A percentile compares a stretch with the other conserved stretches of the same genome.
phyloP scores from a whole-genome alignment of 352 stramenopile genomes.

The Globisporangium recalcitrans region DNA sequence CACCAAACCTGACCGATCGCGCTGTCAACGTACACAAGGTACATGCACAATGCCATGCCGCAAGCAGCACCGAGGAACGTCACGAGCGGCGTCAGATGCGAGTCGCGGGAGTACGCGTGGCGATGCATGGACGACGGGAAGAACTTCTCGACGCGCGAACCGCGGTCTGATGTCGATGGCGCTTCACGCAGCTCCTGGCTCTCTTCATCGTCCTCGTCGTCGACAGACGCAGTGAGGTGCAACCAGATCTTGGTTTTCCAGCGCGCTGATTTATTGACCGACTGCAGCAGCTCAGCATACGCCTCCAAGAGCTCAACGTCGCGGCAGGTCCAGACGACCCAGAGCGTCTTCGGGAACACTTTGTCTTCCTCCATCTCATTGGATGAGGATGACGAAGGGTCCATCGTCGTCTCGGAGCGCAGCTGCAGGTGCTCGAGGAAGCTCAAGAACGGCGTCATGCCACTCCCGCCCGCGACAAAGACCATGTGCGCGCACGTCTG shows the following conservation, averaged over 20 bases:
- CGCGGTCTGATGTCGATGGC: neutral
- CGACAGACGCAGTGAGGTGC: slow-evolving; percentile 29
- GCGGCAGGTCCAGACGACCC: slow-evolving; percentile 51
- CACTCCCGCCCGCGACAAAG: slow-evolving; percentile 61
- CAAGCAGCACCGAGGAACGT: slow-evolving; percentile 32
- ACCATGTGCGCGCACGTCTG: slow-evolving; percentile 47
- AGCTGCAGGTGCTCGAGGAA: slow-evolving; percentile 49
- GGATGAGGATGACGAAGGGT: slow-evolving; percentile 9
- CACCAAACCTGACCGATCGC: slow-evolving; percentile 26
- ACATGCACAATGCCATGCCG: slow-evolving; percentile 28
- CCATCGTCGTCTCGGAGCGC: slow-evolving; percentile 17
- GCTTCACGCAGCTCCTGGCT: slow-evolving; percentile 16
- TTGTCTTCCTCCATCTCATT: slow-evolving; percentile 16
- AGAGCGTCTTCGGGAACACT: slow-evolving; percentile 37
- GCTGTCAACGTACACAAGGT: slow-evolving; percentile 25
- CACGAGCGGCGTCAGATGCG: slow-evolving; percentile 24
- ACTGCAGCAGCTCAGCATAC: slow-evolving; percentile 37
- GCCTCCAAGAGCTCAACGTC: slow-evolving; percentile 39
- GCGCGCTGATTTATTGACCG: slow-evolving; percentile 29
- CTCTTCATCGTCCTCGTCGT: slow-evolving; percentile 34
- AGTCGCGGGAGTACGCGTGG: slow-evolving; percentile 30
- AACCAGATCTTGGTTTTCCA: slow-evolving; percentile 53
- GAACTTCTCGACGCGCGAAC: slow-evolving; percentile 31
- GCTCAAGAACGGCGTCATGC: slow-evolving; percentile 71
- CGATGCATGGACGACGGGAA: slow-evolving; percentile 25